These are phyloP conservation scores for Delitschia confertaspora DNA, from an alignment of 495 filamentous ascomycete species.

Conservation along the genomic window DNA sequence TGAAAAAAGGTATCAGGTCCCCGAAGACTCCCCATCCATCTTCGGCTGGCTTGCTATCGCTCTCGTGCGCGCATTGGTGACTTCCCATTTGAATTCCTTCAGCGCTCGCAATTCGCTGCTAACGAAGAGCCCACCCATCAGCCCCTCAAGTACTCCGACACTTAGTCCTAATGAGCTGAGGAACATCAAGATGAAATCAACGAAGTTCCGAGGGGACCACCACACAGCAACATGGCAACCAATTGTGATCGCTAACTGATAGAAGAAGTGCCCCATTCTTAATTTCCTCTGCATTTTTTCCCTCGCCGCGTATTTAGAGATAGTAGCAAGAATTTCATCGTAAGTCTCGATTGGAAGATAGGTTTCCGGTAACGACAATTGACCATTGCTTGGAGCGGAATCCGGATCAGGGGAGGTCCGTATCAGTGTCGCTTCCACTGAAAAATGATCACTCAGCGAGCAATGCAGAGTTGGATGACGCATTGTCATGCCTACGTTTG, in stretches of 20 bases:
- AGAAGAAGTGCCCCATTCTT: slow-evolving; percentile 63
- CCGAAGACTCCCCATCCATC: not conserved
- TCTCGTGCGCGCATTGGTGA: slow-evolving; percentile 53
- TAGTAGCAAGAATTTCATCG: slow-evolving; percentile 61
- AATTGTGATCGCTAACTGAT: slow-evolving; percentile 54
- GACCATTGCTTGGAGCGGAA: not conserved
- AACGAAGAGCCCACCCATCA: slow-evolving; percentile 82
- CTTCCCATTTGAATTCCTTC: slow-evolving; percentile 94
- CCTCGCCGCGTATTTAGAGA: slow-evolving; percentile 54
- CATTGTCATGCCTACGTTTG: slow-evolving; percentile 69
- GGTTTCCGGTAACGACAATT: slow-evolving; percentile 5
- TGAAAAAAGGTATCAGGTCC: not conserved
- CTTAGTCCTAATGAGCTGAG: slow-evolving; percentile 66
- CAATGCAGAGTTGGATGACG: slow-evolving; percentile 73
- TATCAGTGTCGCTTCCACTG: slow-evolving; percentile 59
- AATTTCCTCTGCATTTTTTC: slow-evolving; percentile 60
- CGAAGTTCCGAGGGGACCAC: slow-evolving; percentile 68
- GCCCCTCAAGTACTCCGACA: slow-evolving; percentile 68
- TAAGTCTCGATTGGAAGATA: slow-evolving; percentile 50
- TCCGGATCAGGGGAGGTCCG: slow-evolving; percentile 6
- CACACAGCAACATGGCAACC: slow-evolving; percentile 73
- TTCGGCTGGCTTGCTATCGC: slow-evolving; percentile 14
- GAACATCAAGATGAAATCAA: slow-evolving; percentile 72
- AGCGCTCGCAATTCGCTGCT: slow-evolving; percentile 71
- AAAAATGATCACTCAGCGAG: slow-evolving; percentile 89